A percentile compares a stretch with the other conserved stretches of the same genome.
These are phyloP conservation scores for Lipomyces sp. DNA, from an alignment of 805 yeast species.

Conservation along the genomic window DNA sequence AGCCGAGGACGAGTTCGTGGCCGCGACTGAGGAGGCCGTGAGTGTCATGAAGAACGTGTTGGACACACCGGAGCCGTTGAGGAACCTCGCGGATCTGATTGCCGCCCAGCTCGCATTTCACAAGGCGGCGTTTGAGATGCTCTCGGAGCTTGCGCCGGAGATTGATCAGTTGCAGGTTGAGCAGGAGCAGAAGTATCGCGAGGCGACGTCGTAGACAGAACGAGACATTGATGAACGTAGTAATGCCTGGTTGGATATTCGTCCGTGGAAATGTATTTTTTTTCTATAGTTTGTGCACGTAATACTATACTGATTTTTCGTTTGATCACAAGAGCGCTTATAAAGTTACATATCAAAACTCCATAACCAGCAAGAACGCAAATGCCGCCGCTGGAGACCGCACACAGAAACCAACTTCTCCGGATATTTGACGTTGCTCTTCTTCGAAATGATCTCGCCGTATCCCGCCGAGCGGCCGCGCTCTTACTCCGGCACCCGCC, in stretches of 20 bases:
- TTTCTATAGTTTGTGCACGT: neutral
- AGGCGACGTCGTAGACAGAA: constrained; percentile 12
- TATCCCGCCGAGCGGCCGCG: constrained; percentile 11
- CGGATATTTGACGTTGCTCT: constrained; percentile 11
- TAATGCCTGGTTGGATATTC: neutral
- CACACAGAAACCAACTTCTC: constrained; percentile 14
- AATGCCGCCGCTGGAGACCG: constrained; percentile 3
- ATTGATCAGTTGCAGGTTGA: constrained; percentile 60
- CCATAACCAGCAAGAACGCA: too few relatives aligned
- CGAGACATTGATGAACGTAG: neutral
- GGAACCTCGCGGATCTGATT: constrained; percentile 63
- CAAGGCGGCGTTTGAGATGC: constrained; percentile 66
- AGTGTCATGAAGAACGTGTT: constrained; percentile 76
- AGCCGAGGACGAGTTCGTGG: constrained; percentile 86
- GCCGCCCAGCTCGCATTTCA: constrained; percentile 79
- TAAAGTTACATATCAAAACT: too few relatives aligned
- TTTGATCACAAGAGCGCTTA: too few relatives aligned
- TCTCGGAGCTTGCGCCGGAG: constrained; percentile 61
- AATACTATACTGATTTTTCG: too few relatives aligned
- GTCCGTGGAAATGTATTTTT: neutral
- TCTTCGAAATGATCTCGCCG: constrained; percentile 12
- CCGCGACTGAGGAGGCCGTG: constrained; percentile 84
- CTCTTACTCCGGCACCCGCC: constrained; percentile 16
- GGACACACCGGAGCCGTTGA: constrained; percentile 63
- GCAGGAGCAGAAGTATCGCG: constrained; percentile 39